Percentiles rank a stretch among this genome's conserved stretches.
Evolutionary conservation across 2,329 filamentous ascomycete genomes (phyloP).

Genomic region (Xylariales sp.): DNA sequence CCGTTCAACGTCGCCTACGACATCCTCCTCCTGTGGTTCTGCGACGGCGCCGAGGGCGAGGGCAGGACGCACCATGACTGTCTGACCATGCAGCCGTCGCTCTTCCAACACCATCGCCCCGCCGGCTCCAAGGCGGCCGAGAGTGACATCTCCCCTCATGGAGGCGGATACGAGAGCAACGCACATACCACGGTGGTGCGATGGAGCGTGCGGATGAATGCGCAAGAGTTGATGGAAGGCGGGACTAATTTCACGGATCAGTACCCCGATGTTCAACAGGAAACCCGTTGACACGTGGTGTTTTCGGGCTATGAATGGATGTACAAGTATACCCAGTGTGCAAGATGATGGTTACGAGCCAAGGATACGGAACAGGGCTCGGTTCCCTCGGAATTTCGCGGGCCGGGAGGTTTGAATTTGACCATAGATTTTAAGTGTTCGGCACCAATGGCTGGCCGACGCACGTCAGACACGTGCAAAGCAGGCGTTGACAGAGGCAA

Average conservation of each 20-base stretch:
- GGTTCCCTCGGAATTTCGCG: too few species aligned
- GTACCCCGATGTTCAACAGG: constrained; percentile 1
- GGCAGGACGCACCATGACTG: constrained; percentile 32
- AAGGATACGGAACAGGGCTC: too few species aligned
- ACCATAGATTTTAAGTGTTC: too few species aligned
- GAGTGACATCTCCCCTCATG: constrained; percentile 34
- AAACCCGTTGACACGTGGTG: not conserved
- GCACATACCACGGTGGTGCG: constrained; percentile 31
- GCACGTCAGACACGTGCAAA: too few species aligned
- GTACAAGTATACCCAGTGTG: not conserved
- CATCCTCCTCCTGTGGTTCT: constrained; percentile 41
- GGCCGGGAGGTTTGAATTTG: too few species aligned
- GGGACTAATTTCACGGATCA: not conserved
- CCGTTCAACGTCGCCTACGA: constrained; percentile 37
- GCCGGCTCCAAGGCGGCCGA: constrained; percentile 28
- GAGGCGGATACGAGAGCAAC: constrained; percentile 23
- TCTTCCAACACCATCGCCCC: constrained; percentile 42
- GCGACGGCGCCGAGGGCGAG: constrained; percentile 32
- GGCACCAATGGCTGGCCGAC: too few species aligned
- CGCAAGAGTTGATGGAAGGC: not conserved
- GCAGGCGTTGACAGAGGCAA: too few species aligned
- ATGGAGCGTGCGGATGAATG: constrained; percentile 32
- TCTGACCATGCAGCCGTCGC: constrained; percentile 35
- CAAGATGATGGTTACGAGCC: too few species aligned
- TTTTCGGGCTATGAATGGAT: not conserved